Evolutionary conservation across 169 alveolate genomes (phyloP).

Genomic region (Plasmodium cynomolgi): DNA sequence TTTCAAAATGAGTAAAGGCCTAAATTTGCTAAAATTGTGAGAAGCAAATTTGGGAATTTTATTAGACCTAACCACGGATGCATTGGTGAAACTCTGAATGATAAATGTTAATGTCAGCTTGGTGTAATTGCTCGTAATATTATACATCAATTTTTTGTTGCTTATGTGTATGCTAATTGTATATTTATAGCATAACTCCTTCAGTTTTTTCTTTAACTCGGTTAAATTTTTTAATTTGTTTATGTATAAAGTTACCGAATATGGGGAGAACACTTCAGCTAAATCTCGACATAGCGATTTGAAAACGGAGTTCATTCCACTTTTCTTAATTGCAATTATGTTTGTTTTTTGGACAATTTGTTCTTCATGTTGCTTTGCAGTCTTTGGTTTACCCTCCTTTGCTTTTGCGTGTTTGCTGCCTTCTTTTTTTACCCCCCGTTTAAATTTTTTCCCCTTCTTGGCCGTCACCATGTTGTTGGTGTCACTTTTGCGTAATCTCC

Average conservation of each 20-base stretch:
- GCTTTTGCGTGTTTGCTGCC: background rate
- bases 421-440: background rate
- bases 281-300: slow-evolving; percentile 38
- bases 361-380: slow-evolving; percentile 24
- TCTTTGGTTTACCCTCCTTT: background rate
- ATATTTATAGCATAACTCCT: slow-evolving; percentile 54
- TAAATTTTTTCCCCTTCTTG: background rate
- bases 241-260: slow-evolving; percentile 24
- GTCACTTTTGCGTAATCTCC: background rate
- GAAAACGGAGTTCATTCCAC: slow-evolving; percentile 43
- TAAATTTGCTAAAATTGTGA: slow-evolving; percentile 32
- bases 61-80: slow-evolving; percentile 18
- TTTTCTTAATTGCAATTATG: slow-evolving; percentile 39
- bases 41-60: background rate
- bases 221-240: slow-evolving; percentile 15
- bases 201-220: slow-evolving; percentile 58
- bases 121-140: slow-evolving; percentile 49
- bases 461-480: background rate
- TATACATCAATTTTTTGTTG: slow-evolving; percentile 34
- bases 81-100: slow-evolving; percentile 30
- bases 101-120: slow-evolving; percentile 61
- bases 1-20: slow-evolving; percentile 75
- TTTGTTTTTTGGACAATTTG: slow-evolving; percentile 45
- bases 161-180: slow-evolving; percentile 32
- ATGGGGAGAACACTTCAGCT: slow-evolving; percentile 36